Base-by-base conservation (phyloP, 129 eudicot genomes). In the Cynara cardunculus region DNA sequence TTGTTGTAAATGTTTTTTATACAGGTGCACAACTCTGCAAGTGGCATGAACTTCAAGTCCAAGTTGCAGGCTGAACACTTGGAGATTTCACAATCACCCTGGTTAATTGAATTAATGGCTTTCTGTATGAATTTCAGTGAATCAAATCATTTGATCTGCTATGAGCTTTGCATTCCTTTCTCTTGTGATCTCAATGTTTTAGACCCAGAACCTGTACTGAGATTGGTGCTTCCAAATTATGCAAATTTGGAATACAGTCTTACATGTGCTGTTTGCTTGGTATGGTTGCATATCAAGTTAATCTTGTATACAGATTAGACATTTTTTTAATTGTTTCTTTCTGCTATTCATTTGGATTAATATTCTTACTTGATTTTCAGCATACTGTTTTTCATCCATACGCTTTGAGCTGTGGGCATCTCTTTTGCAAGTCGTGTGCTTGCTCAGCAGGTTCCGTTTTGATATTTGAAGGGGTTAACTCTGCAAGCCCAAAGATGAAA, bases 221-320 rank as follows among this genome's bases (percentile, higher is more conserved):
- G 76, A 68, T 81, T 86, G 79, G 76, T 59, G 80, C 82, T 90
- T 67, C 88, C 87, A 26, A 85, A 84, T 80, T 79, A 78, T 67
- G 79, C 81, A 13, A 78, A 78, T 78, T 53, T 90, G 49, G 92
- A 90, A 65, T 84, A 86, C 80, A 80, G 83, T 76, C 86, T 88
- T 22, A 90, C 86, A 64, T 90, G 96, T 68, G 80, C 96, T 19
- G 82, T 90, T 72, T 90, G 96, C 78, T 83, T 90, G 96, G 92
- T 90, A 82, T 49, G 86, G 1, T 7, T 41, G 10, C 1, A 1
- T 26, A 25, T 66, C 3, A 16, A 71, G 11, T 37, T 25, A n/a
- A 27, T 19, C 53, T 73, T 65, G 34, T 65, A 25, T 37, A 37
- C 39, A 18, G 56, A 16, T 78, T n/a, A 3, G 4, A 13, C 7